A percentile compares a stretch with the other conserved stretches of the same genome.
phyloP scores from a whole-genome alignment of 163 green algal species.

The Scenedesmus sp. region DNA sequence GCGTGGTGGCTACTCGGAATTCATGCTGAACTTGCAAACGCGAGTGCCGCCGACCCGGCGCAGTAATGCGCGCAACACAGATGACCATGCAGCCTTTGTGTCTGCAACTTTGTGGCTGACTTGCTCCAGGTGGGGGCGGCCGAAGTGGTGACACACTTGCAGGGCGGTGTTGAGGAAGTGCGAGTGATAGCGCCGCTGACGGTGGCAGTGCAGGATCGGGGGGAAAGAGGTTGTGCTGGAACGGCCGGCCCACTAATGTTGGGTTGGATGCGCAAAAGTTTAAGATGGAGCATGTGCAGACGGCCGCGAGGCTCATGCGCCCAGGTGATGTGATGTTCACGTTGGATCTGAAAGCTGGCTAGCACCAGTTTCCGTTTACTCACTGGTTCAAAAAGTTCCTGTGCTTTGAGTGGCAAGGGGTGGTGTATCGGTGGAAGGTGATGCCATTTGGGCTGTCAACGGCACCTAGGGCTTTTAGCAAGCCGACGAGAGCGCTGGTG shows the following conservation, averaged over 20 bases:
- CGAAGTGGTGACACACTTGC: background rate
- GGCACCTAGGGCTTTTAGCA: constrained; percentile 24
- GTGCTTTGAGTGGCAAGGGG: constrained; percentile 37
- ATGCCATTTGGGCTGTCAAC: constrained; percentile 45
- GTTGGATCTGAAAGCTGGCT: constrained; percentile 23
- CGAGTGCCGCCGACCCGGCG: too few species aligned
- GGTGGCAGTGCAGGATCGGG: background rate
- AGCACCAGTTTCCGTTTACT: constrained; percentile 12
- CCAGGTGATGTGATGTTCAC: constrained; percentile 31
- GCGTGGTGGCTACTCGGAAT: too few species aligned
- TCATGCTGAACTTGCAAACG: too few species aligned
- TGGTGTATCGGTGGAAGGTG: constrained; percentile 24
- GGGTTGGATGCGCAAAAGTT: background rate
- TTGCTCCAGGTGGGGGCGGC: background rate
- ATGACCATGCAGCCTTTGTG: background rate
- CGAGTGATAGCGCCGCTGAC: constrained; percentile 11
- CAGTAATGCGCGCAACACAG: too few species aligned
- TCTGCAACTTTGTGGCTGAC: background rate
- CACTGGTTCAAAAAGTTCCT: constrained; percentile 28
- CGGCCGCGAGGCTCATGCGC: background rate
- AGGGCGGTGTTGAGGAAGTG: background rate
- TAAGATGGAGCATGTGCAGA: constrained; percentile 40
- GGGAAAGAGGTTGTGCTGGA: constrained; percentile 30
- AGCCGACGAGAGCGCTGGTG: background rate
- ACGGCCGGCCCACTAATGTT: constrained; percentile 14